Percentiles rank a stretch among this genome's conserved stretches.
These are phyloP conservation scores for Camelina laxa DNA, from an alignment of 345 rosid genomes.

Conservation along the genomic window DNA sequence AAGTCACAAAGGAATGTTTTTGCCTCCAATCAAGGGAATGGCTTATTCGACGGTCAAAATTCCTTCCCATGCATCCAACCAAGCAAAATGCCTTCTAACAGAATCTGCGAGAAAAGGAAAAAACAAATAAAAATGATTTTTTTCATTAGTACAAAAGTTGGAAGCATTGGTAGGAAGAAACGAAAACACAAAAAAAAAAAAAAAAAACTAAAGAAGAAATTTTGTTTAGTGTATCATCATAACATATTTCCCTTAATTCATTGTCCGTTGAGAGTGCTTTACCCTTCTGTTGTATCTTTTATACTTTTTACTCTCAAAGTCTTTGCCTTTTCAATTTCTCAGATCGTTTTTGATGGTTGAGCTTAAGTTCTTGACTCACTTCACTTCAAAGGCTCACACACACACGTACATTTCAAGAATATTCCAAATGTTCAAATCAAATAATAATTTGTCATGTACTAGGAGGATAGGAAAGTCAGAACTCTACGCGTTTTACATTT, in stretches of 20 bases:
- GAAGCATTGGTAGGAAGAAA: not conserved
- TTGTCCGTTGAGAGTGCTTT: constrained; percentile 41
- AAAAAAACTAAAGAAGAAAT: constrained; percentile 17
- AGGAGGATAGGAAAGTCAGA: constrained; percentile 15
- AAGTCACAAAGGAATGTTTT: constrained; percentile 28
- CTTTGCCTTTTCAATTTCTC: constrained; percentile 20
- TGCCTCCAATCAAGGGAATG: constrained; percentile 7
- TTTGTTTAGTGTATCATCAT: constrained; percentile 31
- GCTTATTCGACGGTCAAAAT: constrained; percentile 34
- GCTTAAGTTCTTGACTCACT: constrained; percentile 27
- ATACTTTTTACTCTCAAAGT: constrained; percentile 14
- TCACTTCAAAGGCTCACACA: constrained; percentile 24
- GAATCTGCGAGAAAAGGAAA: not conserved
- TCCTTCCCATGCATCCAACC: constrained; percentile 23
- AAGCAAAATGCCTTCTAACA: not conserved
- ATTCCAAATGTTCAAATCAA: constrained; percentile 38
- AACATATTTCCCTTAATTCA: constrained; percentile 28
- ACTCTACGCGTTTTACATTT: constrained; percentile 14
- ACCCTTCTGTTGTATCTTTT: constrained; percentile 29
- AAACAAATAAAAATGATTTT: not conserved
- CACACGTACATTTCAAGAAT: constrained; percentile 32
- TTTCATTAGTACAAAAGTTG: not conserved
- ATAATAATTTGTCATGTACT: constrained; percentile 24
- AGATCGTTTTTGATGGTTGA: constrained; percentile 33
- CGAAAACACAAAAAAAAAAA: not conserved